Evolutionary conservation across 805 yeast genomes (phyloP).

Genomic region (Debaryomyces maramus): DNA sequence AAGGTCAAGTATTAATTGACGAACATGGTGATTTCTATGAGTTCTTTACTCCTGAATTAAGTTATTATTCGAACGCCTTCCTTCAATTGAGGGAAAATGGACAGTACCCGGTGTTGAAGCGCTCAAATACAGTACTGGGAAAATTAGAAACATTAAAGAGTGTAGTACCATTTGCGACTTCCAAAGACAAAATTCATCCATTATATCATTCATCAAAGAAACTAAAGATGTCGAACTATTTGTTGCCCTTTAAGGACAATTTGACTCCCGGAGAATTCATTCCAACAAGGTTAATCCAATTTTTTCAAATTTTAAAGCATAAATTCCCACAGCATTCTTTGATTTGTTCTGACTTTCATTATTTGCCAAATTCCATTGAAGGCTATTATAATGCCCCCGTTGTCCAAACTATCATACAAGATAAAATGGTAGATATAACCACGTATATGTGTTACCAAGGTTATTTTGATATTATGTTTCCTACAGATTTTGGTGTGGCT

Average conservation of each 20-base stretch:
- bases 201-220: slow-evolving; percentile 48
- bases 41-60: slow-evolving; percentile 63
- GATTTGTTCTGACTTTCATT: slow-evolving; percentile 68
- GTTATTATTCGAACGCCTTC: slow-evolving; percentile 54
- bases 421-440: slow-evolving; percentile 64
- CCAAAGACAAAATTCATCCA: slow-evolving; percentile 54
- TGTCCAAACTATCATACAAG: slow-evolving; percentile 72
- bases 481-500: slow-evolving; percentile 70
- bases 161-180: slow-evolving; percentile 26
- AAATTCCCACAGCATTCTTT: slow-evolving; percentile 76
- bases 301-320: slow-evolving; percentile 60
- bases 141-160: slow-evolving; percentile 26
- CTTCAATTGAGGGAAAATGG: slow-evolving; percentile 56
- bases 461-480: slow-evolving; percentile 81
- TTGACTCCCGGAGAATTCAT: slow-evolving; percentile 73
- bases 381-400: slow-evolving; percentile 73
- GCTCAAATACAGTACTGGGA: slow-evolving; percentile 21
- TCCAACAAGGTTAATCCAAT: slow-evolving; percentile 72
- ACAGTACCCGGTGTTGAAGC: slow-evolving; percentile 33
- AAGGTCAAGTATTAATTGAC: slow-evolving; percentile 76
- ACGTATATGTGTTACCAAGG: slow-evolving; percentile 87
- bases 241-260: slow-evolving; percentile 67
- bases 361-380: slow-evolving; percentile 43
- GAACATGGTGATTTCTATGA: slow-evolving; percentile 74
- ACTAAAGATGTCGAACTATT: slow-evolving; percentile 45